Percentiles rank a stretch among this genome's conserved stretches.
Evolutionary conservation across 2,329 filamentous ascomycete species (phyloP).

Genomic region (Iodosphaeria phyllophila): DNA sequence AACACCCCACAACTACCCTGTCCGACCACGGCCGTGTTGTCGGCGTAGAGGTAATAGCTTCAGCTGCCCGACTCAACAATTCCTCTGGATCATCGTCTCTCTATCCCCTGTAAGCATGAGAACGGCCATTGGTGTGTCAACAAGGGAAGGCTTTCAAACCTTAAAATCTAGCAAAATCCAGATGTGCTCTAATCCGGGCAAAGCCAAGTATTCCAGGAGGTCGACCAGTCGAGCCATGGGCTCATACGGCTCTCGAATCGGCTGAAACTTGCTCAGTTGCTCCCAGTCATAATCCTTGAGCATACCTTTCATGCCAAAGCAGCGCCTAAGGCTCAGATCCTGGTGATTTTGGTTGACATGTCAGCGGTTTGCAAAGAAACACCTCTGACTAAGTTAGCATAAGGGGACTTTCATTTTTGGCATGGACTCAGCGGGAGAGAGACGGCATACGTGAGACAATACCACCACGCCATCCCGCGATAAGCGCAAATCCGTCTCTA

Average conservation of each 20-base stretch:
- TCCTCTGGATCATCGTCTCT: constrained; percentile 50
- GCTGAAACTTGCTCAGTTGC: constrained; percentile 50
- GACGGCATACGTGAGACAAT: constrained; percentile 49
- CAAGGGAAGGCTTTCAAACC: constrained; percentile 20
- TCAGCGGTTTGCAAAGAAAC: neutral
- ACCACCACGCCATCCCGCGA: constrained; percentile 71
- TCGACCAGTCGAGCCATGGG: constrained; percentile 59
- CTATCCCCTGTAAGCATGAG: constrained; percentile 16
- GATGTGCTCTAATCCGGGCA: constrained; percentile 43
- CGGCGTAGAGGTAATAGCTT: constrained; percentile 36
- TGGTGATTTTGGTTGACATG: constrained; percentile 14
- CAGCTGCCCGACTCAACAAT: constrained; percentile 51
- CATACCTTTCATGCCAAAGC: constrained; percentile 56
- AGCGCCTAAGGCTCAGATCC: constrained; percentile 62
- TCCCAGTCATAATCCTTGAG: constrained; percentile 63
- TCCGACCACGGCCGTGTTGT: constrained; percentile 43
- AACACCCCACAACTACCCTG: constrained; percentile 64
- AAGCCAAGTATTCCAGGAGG: constrained; percentile 50
- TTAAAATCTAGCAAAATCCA: constrained; percentile 88
- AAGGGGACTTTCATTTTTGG: neutral
- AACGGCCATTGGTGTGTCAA: neutral
- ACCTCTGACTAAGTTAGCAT: neutral
- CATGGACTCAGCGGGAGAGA: neutral
- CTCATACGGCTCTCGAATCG: constrained; percentile 46
- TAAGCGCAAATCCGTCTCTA: constrained; percentile 81